phyloP scores from a whole-genome alignment of 441 rosid genomes.

The Breynia disticha region DNA sequence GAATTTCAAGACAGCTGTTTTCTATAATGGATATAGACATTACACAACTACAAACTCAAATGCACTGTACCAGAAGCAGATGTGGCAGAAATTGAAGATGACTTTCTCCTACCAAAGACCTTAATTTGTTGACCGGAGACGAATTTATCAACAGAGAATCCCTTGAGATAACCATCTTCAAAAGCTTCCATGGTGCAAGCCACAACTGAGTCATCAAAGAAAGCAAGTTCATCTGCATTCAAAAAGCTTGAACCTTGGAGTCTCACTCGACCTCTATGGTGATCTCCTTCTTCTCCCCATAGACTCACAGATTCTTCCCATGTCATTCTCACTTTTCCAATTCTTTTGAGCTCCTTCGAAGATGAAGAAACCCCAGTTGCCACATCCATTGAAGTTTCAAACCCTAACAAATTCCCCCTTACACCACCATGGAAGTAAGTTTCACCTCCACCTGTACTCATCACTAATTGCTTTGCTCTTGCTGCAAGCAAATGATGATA shows the following conservation, averaged over 20 bases:
- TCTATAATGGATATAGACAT: conserved; percentile 2
- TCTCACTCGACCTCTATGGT: conserved; percentile 62
- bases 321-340: conserved; percentile 79
- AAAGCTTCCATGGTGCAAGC: conserved; percentile 81
- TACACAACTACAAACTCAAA: neutral
- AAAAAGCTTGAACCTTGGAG: conserved; percentile 73
- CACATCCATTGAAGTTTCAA: conserved; percentile 32
- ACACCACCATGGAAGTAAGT: conserved; percentile 22
- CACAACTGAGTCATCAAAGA: conserved; percentile 74
- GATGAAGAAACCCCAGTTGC: conserved; percentile 28
- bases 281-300: conserved; percentile 94
- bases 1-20: conserved; percentile 17
- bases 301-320: conserved; percentile 94
- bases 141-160: conserved; percentile 88
- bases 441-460: conserved; percentile 32
- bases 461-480: conserved; percentile 48
- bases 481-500: conserved; percentile 23
- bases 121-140: conserved; percentile 73
- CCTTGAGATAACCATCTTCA: conserved; percentile 64
- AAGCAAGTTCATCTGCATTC: conserved; percentile 75
- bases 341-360: conserved; percentile 58
- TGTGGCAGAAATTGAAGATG: conserved; percentile 17
- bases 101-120: conserved; percentile 71
- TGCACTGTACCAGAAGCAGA: conserved; percentile 38
- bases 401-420: conserved; percentile 41